Conservation (phyloP, 2,329 filamentous ascomycete genomes). For the Pleurostoma richardsiae region DNA sequence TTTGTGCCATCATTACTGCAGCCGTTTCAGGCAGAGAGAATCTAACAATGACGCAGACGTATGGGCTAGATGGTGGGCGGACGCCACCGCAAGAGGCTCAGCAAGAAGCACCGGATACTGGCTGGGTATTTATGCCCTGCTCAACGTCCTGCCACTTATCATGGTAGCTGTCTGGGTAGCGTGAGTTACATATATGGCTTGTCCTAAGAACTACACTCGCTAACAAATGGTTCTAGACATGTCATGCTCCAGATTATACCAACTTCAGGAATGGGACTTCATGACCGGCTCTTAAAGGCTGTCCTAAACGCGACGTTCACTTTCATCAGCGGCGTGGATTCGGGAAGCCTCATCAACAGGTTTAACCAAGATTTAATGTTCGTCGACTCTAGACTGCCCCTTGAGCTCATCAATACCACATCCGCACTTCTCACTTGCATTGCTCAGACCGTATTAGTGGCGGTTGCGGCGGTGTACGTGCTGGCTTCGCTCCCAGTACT, state of each 20-base stretch:
- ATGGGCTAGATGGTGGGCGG: conserved; percentile 19
- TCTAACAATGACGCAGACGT: conserved; percentile 7
- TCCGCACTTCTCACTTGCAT: conserved; percentile 14
- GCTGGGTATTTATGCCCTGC: conserved; percentile 12
- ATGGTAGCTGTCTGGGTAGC: conserved; percentile 3
- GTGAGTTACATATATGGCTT: conserved; percentile 4
- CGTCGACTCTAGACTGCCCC: conserved; percentile 13
- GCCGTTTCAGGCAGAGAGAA: too few species aligned
- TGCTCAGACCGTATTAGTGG: conserved; percentile 33
- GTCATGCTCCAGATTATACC: conserved; percentile 39
- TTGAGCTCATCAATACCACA: conserved; percentile 11
- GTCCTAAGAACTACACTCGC: too few species aligned
- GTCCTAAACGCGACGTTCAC: conserved; percentile 26
- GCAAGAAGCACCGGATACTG: conserved; percentile 9
- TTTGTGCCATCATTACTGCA: conserved; percentile 2
- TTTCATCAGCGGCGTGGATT: conserved; percentile 15
- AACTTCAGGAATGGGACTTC: conserved; percentile 39
- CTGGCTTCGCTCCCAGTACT: conserved; percentile 33
- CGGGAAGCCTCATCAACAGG: conserved; percentile 16
- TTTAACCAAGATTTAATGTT: conserved; percentile 19
- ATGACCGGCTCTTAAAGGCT: conserved; percentile 38
- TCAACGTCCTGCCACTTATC: conserved; percentile 8
- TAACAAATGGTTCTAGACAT: conserved; percentile 38
- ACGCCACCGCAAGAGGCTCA: conserved; percentile 3
- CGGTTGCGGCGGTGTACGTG: conserved; percentile 21